Evolutionary conservation across 2,329 filamentous ascomycete genomes (phyloP).

Genomic region (Clonostachys sp.): DNA sequence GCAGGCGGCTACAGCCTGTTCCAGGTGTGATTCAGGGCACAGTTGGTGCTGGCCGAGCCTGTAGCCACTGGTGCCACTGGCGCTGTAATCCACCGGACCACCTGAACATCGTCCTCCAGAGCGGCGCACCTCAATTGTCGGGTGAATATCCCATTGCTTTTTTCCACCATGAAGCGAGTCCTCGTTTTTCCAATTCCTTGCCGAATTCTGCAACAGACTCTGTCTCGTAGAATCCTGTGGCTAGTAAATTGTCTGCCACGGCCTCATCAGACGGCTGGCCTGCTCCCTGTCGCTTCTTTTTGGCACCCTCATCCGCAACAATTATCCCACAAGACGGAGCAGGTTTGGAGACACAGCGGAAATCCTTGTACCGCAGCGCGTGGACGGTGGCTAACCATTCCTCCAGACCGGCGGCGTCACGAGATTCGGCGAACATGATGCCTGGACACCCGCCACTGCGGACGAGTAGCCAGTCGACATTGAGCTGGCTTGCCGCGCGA

Average conservation of each 20-base stretch:
- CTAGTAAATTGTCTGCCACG: not conserved
- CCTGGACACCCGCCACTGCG: constrained; percentile 66
- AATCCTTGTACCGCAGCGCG: constrained; percentile 67
- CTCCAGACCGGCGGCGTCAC: constrained; percentile 44
- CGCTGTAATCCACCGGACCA: no score
- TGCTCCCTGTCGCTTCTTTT: not conserved
- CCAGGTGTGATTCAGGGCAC: no score
- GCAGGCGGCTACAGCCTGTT: no score
- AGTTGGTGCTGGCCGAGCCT: no score
- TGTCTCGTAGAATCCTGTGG: constrained; percentile 46
- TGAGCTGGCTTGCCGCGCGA: constrained; percentile 55
- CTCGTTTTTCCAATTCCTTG: constrained; percentile 52
- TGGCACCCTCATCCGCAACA: not conserved
- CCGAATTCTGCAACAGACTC: constrained; percentile 63
- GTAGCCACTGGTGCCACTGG: no score
- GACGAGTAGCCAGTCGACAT: constrained; percentile 57
- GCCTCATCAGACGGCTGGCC: not conserved
- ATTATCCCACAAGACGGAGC: constrained; percentile 13
- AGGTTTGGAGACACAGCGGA: constrained; percentile 55
- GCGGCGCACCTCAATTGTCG: not conserved
- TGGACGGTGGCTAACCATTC: constrained; percentile 64
- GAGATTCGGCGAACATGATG: constrained; percentile 72
- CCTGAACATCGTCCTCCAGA: no score
- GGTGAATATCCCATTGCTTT: constrained; percentile 55
- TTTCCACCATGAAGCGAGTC: constrained; percentile 62